Evolutionary conservation across 164 flowering plant species (phyloP).

Genomic region (Buxus sempervirens): DNA sequence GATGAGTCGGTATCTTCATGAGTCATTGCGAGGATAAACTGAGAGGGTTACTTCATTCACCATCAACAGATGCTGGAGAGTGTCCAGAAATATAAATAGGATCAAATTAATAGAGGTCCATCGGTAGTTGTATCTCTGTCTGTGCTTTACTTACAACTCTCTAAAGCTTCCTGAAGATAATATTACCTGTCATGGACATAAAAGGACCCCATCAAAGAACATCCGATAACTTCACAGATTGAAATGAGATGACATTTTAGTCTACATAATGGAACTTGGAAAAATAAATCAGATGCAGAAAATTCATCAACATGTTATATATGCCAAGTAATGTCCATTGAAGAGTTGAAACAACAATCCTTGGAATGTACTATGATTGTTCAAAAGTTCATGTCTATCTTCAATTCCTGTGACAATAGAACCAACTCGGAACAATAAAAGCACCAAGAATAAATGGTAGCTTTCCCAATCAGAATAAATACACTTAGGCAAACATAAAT

Average conservation of each 20-base stretch:
- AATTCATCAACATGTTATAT: too few relatives aligned
- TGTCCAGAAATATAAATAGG: not conserved
- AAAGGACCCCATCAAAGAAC: not conserved
- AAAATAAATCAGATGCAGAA: not conserved
- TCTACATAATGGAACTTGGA: not conserved
- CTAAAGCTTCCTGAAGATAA: not conserved
- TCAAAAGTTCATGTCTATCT: too few relatives aligned
- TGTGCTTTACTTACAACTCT: not conserved
- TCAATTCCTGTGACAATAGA: not conserved
- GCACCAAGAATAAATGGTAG: not conserved
- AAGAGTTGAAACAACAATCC: not conserved
- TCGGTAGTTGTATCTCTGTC: not conserved
- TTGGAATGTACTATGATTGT: not conserved
- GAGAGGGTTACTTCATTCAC: not conserved
- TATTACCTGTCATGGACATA: not conserved
- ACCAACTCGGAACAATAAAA: not conserved
- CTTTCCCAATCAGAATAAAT: not conserved
- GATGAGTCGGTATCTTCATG: not conserved
- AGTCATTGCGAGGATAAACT: not conserved
- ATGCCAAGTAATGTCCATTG: not conserved
- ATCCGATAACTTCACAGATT: not conserved
- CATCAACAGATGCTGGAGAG: not conserved
- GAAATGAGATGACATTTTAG: not conserved
- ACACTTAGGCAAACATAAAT: too few relatives aligned
- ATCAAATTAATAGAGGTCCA: not conserved